Percentiles rank a stretch among this genome's conserved stretches.
These are phyloP conservation scores for Novymonas esmeraldas DNA, from an alignment of 208 protist genomes.

Conservation along the genomic window DNA sequence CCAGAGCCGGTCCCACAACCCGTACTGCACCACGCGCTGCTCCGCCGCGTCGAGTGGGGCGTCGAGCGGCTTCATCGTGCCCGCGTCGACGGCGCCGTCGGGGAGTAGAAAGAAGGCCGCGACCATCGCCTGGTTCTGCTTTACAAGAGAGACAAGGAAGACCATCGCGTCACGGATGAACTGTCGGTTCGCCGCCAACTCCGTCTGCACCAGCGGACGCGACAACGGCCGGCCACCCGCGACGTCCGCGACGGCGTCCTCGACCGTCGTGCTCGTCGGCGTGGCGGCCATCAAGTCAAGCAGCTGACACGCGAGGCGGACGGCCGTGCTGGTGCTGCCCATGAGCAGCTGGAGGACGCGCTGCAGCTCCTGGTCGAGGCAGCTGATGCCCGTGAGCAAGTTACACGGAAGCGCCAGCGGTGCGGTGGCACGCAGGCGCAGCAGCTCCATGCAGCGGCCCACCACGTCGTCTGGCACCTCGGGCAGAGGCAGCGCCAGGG, in stretches of 20 bases:
- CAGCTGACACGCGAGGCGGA: slow-evolving; percentile 26
- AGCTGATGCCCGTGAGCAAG: slow-evolving; percentile 31
- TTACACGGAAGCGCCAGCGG: slow-evolving; percentile 31
- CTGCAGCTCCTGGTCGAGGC: slow-evolving; percentile 36
- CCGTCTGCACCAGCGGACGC: neutral
- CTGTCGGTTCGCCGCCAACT: slow-evolving; percentile 26
- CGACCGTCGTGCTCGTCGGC: slow-evolving; percentile 14
- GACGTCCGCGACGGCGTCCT: slow-evolving; percentile 10
- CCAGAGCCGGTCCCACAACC: slow-evolving; percentile 33
- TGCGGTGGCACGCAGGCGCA: slow-evolving; percentile 26
- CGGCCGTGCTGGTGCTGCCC: slow-evolving; percentile 11
- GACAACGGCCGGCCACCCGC: neutral
- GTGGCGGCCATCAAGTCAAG: slow-evolving; percentile 32
- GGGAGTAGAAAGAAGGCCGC: slow-evolving; percentile 48
- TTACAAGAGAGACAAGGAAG: slow-evolving; percentile 31
- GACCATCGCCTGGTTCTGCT: slow-evolving; percentile 29
- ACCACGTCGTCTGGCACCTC: slow-evolving; percentile 24
- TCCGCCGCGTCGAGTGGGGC: slow-evolving; percentile 39
- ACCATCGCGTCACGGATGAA: slow-evolving; percentile 34
- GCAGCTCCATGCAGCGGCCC: slow-evolving; percentile 24
- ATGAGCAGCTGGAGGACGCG: slow-evolving; percentile 33
- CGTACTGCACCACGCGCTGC: slow-evolving; percentile 22
- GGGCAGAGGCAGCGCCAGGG: slow-evolving; percentile 18
- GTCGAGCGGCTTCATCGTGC: slow-evolving; percentile 44
- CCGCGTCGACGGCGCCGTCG: slow-evolving; percentile 30